A percentile compares a stretch with the other conserved stretches of the same genome.
Evolutionary conservation across 2,329 filamentous ascomycete genomes (phyloP).

Genomic region (Aspergillus ochraceoroseus): DNA sequence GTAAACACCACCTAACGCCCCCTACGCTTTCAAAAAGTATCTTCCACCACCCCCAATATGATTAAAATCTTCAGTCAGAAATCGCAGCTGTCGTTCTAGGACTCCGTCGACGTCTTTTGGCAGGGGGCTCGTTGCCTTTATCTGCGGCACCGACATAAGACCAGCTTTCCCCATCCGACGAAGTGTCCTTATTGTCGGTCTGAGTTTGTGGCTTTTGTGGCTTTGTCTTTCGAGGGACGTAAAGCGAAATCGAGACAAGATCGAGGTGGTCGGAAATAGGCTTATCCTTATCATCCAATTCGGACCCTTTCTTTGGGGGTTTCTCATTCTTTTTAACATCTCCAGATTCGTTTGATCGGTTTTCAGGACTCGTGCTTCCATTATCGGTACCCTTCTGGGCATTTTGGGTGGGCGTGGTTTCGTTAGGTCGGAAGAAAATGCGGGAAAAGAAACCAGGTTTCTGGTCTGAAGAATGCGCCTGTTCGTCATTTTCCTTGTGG

Average conservation of each 20-base stretch:
- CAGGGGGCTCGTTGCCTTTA: constrained; percentile 29
- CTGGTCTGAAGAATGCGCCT: constrained; percentile 1
- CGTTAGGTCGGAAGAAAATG: constrained; percentile 25
- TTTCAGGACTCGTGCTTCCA: no score
- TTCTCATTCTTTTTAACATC: constrained; percentile 8
- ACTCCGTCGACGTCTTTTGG: constrained; percentile 35
- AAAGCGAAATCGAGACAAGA: constrained; percentile 34
- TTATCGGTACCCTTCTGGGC: neutral
- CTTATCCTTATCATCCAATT: constrained; percentile 25
- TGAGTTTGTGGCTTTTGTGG: constrained; percentile 4
- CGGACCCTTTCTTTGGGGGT: constrained; percentile 26
- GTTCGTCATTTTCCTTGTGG: constrained; percentile 44
- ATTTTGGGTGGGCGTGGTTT: neutral
- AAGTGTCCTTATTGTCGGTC: constrained; percentile 2
- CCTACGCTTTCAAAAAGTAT: neutral
- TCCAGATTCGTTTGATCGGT: no score
- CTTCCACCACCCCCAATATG: neutral
- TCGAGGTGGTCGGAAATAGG: constrained; percentile 19
- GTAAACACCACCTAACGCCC: constrained; percentile 5
- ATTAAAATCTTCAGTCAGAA: neutral
- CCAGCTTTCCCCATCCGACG: constrained; percentile 18
- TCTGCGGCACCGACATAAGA: constrained; percentile 20
- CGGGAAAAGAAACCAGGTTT: constrained; percentile 26
- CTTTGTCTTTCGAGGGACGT: constrained; percentile 24
- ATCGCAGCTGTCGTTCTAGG: constrained; percentile 18